Conservation (phyloP, 2,329 filamentous ascomycete genomes). For the Epicoccum nigrum region DNA sequence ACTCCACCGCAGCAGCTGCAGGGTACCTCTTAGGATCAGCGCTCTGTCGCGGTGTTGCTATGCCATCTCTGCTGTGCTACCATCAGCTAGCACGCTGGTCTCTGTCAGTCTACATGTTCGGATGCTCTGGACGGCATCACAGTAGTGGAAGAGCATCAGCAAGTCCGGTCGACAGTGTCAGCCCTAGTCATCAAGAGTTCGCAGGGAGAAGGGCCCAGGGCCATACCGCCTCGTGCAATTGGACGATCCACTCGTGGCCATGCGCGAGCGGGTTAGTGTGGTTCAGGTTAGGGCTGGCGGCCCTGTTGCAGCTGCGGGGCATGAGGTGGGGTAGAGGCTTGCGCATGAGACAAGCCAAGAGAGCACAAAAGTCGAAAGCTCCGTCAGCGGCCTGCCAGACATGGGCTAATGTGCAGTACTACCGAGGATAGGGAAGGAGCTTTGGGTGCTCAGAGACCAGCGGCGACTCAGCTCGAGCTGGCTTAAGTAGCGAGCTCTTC, state of each 20-base stretch:
- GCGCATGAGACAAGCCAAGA: constrained; percentile 15
- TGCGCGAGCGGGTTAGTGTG: neutral
- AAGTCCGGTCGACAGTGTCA: neutral
- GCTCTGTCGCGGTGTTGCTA: neutral
- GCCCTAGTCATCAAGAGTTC: neutral
- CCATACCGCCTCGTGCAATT: neutral
- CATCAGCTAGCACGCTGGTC: neutral
- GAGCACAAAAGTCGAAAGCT: constrained; percentile 1
- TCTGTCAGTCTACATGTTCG: neutral
- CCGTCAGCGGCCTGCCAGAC: neutral
- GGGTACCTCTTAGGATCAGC: constrained; percentile 2
- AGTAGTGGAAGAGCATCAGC: neutral
- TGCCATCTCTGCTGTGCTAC: neutral
- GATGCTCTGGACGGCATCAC: neutral
- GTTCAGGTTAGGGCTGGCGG: neutral
- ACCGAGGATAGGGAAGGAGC: constrained; percentile 11
- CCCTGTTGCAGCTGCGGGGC: constrained; percentile 10
- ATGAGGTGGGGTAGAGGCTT: constrained; percentile 20
- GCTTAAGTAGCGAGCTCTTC: constrained; percentile 11
- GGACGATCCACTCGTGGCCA: neutral
- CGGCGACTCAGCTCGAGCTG: neutral
- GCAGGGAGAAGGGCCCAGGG: neutral
- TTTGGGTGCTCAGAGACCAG: neutral
- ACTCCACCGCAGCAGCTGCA: constrained; percentile 7
- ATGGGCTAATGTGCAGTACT: neutral